Evolutionary conservation across 768 basidiomycete genomes (phyloP), one percentile per base, ranked within the genome.

Genomic region (Lactarius trivialis): DNA sequence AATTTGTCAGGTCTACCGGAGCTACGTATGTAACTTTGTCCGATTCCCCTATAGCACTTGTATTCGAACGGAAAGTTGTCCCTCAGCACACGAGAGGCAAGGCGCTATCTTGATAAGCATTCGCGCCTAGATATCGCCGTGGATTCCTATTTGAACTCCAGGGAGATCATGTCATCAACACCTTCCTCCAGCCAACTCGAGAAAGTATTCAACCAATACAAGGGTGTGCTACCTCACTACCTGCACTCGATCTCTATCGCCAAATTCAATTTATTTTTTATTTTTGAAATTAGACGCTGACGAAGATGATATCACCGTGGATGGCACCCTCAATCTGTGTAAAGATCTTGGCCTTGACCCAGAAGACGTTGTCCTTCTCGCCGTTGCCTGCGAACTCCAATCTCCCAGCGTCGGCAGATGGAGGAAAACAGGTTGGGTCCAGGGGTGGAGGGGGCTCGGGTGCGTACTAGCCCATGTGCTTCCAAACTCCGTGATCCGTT

Each of bases 271-370:
- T 33, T 9, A 36, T 14, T 36, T 19, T 28, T 5, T 26, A 30
- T 26, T 48, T 17, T 32, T 28, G 7, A 33, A 50, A 45, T 49
- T 66, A 85, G 86, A 89, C 61, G 71, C 77, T 15, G 83, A 83
- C 45, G 76, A 76, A 7, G 83, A 85, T 33, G 80, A 84, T 58
- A 92, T 93, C 65, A 77, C 79, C 4, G 81, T 91, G 30, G 85
- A 93, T 61, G 93, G 92, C 0, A 94, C 93, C 21, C 83, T 93
- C 72, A 79, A 76, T 70, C 75, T 93, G 51, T 91, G 92, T 64
- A 76, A 82, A 67, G 89, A 89, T 68, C 75, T 91, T 1, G 75
- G 70, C 1, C 84, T 90, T 17, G 77, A 89, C 67, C 88, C 86
- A 1, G 90, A 91, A 65, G 89, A 94, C 68, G 85, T 90, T 26